A percentile compares a stretch with the other conserved stretches of the same genome.
phyloP scores from a whole-genome alignment of 805 yeast species.

The Metschnikowia shivogae region DNA sequence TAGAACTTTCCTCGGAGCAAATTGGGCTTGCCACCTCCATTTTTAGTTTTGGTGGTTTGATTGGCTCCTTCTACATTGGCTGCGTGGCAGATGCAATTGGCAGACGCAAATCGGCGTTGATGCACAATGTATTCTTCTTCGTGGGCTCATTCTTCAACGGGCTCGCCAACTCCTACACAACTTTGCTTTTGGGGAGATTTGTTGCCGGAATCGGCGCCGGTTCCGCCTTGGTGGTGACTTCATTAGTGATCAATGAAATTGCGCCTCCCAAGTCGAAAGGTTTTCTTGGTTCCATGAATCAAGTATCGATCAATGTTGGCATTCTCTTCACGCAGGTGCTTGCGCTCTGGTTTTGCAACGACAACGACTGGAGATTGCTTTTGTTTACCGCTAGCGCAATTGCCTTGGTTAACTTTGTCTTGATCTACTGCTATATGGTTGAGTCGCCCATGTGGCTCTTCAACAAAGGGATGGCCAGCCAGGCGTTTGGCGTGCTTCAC shows the following conservation, averaged over 20 bases:
- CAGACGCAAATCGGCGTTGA: conserved; percentile 48
- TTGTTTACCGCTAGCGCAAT: conserved; percentile 57
- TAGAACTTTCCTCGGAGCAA: conserved; percentile 51
- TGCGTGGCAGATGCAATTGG: conserved; percentile 62
- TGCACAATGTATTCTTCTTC: conserved; percentile 49
- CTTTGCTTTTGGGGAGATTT: conserved; percentile 64
- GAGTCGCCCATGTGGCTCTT: conserved; percentile 88
- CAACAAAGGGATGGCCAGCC: conserved; percentile 39
- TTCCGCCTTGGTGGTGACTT: conserved; percentile 76
- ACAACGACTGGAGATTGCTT: conserved; percentile 67
- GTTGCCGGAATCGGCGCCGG: conserved; percentile 88
- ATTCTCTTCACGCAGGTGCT: conserved; percentile 74
- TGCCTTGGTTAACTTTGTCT: conserved; percentile 46
- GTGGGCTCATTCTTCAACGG: conserved; percentile 65
- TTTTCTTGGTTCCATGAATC: conserved; percentile 83
- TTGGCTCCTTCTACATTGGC: conserved; percentile 71
- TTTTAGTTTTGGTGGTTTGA: conserved; percentile 79
- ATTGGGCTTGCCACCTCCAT: conserved; percentile 74
- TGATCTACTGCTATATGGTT: conserved; percentile 39
- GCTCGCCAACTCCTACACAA: conserved; percentile 37
- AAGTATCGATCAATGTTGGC: conserved; percentile 80
- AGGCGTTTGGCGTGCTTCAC: conserved; percentile 38
- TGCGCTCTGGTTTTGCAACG: conserved; percentile 65
- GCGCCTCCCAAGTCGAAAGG: conserved; percentile 71
- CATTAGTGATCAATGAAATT: conserved; percentile 76